phyloP scores from a whole-genome alignment of 805 yeast genomes.

The Isabelozyma pseudorhagii region DNA sequence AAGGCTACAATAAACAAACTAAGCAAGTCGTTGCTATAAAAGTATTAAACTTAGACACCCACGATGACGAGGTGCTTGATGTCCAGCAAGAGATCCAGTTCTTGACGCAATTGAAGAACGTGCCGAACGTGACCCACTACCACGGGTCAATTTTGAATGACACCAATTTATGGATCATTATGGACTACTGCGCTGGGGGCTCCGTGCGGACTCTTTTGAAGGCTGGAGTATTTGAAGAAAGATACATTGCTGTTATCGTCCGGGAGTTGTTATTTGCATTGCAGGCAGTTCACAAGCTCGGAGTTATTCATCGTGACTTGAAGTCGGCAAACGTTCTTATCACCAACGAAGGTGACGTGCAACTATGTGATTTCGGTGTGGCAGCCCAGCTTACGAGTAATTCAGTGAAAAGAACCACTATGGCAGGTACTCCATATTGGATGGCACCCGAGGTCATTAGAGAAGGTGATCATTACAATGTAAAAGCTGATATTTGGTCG shows the following conservation, averaged over 20 bases:
- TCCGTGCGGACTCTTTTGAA: slow-evolving; percentile 79
- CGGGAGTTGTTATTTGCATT: slow-evolving; percentile 80
- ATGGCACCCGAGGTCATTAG: slow-evolving; percentile 98
- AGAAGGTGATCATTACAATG: slow-evolving; percentile 84
- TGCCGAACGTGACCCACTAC: slow-evolving; percentile 91
- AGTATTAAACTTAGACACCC: slow-evolving; percentile 86
- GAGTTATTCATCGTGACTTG: slow-evolving; percentile 93
- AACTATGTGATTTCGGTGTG: slow-evolving; percentile 96
- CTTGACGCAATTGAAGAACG: slow-evolving; percentile 73
- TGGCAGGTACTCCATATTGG: slow-evolving; percentile 97
- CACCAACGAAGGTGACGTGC: slow-evolving; percentile 84
- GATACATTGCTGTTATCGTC: slow-evolving; percentile 75
- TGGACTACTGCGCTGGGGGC: slow-evolving; percentile 98
- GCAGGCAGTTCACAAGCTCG: slow-evolving; percentile 77
- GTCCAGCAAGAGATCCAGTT: slow-evolving; percentile 92
- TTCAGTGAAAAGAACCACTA: slow-evolving; percentile 79
- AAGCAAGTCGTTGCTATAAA: slow-evolving; percentile 88
- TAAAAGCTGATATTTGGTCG: slow-evolving; percentile 97
- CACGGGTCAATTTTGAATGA: slow-evolving; percentile 85
- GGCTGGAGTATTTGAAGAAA: slow-evolving; percentile 87
- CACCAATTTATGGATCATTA: slow-evolving; percentile 92
- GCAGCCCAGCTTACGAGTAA: slow-evolving; percentile 87
- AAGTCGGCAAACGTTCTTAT: slow-evolving; percentile 95
- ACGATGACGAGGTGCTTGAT: slow-evolving; percentile 90
- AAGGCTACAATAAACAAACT: slow-evolving; percentile 69